Base-by-base conservation (phyloP, 1,284 basidiomycete genomes). In the Puccinia sorghi region DNA sequence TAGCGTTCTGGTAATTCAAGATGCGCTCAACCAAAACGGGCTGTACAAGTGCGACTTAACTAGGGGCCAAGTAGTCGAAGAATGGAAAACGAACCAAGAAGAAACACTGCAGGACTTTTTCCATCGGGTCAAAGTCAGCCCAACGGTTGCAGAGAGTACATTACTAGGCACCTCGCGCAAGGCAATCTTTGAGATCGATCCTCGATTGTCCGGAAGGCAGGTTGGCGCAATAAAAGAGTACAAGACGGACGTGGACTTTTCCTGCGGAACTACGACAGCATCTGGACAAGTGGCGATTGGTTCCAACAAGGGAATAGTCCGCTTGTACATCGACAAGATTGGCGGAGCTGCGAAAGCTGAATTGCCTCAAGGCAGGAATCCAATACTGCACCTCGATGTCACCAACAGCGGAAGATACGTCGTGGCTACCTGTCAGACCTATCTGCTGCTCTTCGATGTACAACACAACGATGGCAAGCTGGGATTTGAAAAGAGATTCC, bases 291-390 rank as follows among this genome's bases (percentile, higher is more conserved):
- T 99, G 73, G 97, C 94, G 1, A 92, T 99, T 3, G 94, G 93
- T 17, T 94, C 92, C 82, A 92, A 94, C 86, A 99, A 97, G 86
- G 97, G 97, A 80, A 97, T 99, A 84, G 92, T 99, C 81, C 89
- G 96, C 64, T 86, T 99, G 72, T 99, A 96, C 83, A 97, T 32
- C 32, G 32, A 99, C 85, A 39, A 61, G 4, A 93, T 99, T 81
- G 97, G 97, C 66, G 99, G 98, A 89, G 99, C 94, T 83, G 97
- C 97, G 48, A 99, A 89, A 99, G 97, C 25, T 94, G 94, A n/a
- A 86, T 99, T 66, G 94, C 96, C 37, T 93, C 94, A 46, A 88
- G 98, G 39, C 95, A 97, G 39, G 94, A 97, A 85, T 93, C 96
- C 57, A 32, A 97, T 99, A 83, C 85, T 93, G 71, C 96, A 96